These are phyloP conservation scores for Solanum peruvianum DNA, from an alignment of 257 asterid species.

Conservation along the genomic window DNA sequence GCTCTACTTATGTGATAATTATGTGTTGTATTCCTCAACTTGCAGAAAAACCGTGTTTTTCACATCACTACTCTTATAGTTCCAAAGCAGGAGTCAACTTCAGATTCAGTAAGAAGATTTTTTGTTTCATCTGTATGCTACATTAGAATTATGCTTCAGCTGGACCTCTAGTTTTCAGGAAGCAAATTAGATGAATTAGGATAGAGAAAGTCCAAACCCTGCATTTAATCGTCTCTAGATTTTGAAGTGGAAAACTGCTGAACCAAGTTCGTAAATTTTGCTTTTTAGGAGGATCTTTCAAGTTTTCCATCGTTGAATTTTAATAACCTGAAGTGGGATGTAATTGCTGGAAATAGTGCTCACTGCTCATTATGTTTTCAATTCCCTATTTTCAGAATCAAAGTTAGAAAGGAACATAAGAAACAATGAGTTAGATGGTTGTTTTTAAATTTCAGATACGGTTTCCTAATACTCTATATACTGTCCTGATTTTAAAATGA, in stretches of 20 bases:
- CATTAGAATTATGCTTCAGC: slow-evolving; percentile 3
- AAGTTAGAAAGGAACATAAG: neutral
- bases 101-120: slow-evolving; percentile 60
- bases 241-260: neutral
- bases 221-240: neutral
- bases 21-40: slow-evolving; percentile 12
- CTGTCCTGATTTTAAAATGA: neutral
- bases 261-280: neutral
- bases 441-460: neutral
- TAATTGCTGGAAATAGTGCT: neutral
- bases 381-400: neutral
- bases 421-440: neutral
- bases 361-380: neutral
- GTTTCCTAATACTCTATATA: neutral
- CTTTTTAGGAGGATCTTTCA: neutral
- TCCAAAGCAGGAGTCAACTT: slow-evolving; percentile 97
- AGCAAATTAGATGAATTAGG: neutral
- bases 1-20: neutral
- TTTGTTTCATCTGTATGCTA: neutral
- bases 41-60: slow-evolving; percentile 80
- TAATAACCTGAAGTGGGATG: neutral
- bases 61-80: slow-evolving; percentile 76
- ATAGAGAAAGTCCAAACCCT: neutral
- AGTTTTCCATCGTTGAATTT: neutral
- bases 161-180: neutral